Percentiles rank a stretch among this genome's conserved stretches.
Conservation (phyloP, 352 stramenopile genomes). For the Pythium phragmiticola region DNA sequence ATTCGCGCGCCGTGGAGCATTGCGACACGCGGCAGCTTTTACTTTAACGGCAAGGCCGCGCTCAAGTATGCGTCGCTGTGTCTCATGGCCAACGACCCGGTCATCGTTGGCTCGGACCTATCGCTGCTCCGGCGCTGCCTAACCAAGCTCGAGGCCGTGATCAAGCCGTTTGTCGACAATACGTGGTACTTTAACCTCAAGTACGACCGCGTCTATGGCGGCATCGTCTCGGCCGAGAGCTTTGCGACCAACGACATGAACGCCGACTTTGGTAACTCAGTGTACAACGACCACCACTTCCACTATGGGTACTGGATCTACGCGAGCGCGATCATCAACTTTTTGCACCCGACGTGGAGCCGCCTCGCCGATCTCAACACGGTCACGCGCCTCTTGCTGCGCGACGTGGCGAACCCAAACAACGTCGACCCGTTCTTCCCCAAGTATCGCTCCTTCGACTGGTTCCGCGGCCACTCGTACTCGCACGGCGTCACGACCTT, state of each 20-base stretch:
- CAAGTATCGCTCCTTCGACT: constrained; percentile 63
- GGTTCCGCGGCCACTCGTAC: constrained; percentile 68
- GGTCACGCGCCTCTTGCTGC: constrained; percentile 39
- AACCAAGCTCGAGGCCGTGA: constrained; percentile 55
- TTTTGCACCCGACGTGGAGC: constrained; percentile 62
- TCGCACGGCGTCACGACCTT: constrained; percentile 65
- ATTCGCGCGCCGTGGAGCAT: constrained; percentile 60
- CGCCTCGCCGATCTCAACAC: constrained; percentile 50
- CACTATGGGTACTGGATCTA: constrained; percentile 78
- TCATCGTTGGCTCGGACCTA: constrained; percentile 56
- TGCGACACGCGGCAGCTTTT: constrained; percentile 51
- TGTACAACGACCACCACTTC: constrained; percentile 81
- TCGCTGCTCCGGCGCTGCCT: constrained; percentile 57
- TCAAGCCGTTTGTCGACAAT: constrained; percentile 62
- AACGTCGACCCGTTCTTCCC: constrained; percentile 45
- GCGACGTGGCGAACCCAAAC: constrained; percentile 56
- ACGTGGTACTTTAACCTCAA: constrained; percentile 59
- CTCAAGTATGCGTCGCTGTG: constrained; percentile 76
- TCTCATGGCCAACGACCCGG: constrained; percentile 67
- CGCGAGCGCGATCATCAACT: constrained; percentile 62
- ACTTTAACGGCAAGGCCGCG: constrained; percentile 75
- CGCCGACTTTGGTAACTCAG: constrained; percentile 69
- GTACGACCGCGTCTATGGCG: constrained; percentile 60
- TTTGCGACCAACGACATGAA: constrained; percentile 55
- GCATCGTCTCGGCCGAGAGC: constrained; percentile 63